Conservation (phyloP, 805 yeast genomes). For the Myxozyma monticola region DNA sequence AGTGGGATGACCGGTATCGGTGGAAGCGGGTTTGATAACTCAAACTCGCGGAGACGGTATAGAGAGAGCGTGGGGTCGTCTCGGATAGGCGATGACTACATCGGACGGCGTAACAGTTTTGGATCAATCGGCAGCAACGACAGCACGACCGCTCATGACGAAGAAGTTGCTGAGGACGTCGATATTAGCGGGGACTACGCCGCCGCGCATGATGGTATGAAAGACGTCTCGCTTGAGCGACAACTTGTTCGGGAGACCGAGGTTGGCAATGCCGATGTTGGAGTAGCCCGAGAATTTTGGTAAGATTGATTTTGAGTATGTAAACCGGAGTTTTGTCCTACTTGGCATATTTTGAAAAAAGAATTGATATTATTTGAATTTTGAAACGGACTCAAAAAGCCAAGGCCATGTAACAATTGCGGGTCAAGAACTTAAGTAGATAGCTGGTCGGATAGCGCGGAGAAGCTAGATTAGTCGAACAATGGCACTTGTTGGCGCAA, state of each 20-base stretch:
- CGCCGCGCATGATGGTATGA: neutral
- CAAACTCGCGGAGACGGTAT: constrained; percentile 2
- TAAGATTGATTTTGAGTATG: no score
- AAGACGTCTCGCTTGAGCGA: constrained; percentile 15
- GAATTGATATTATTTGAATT: no score
- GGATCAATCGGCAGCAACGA: neutral
- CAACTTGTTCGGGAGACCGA: constrained; percentile 12
- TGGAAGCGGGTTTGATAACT: constrained; percentile 2
- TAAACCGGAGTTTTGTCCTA: no score
- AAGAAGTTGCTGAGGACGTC: neutral
- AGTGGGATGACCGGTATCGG: constrained; percentile 21
- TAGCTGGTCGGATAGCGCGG: no score
- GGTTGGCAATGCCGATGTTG: neutral
- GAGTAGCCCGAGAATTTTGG: neutral
- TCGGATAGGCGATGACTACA: constrained; percentile 1
- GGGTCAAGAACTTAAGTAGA: no score
- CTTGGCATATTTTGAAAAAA: no score
- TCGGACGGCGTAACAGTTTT: constrained; percentile 1
- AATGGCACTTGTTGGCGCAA: no score
- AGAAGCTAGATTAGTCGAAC: no score
- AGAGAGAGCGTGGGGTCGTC: constrained; percentile 5
- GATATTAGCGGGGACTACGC: neutral
- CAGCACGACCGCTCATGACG: neutral
- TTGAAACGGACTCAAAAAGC: no score
- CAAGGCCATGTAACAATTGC: no score